These are phyloP conservation scores for Trichoderma pleuroti DNA, from an alignment of 2,329 filamentous ascomycete species.

Conservation along the genomic window DNA sequence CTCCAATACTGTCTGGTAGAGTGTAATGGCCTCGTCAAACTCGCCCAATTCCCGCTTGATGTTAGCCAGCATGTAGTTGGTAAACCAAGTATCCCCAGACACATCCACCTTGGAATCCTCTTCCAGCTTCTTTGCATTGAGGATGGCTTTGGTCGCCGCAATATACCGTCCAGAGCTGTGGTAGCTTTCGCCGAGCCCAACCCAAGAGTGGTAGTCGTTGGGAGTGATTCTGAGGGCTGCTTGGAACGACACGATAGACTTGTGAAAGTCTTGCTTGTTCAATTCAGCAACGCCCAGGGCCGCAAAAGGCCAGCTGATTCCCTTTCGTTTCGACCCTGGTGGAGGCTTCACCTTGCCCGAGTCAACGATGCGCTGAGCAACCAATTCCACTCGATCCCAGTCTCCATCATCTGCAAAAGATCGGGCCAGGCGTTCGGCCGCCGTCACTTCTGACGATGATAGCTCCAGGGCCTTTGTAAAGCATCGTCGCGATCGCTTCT, in stretches of 20 bases:
- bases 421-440: slow-evolving; percentile 80
- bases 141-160: slow-evolving; percentile 87
- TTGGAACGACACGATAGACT: slow-evolving; percentile 89
- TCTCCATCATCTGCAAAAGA: slow-evolving; percentile 87
- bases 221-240: slow-evolving; percentile 80
- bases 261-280: slow-evolving; percentile 86
- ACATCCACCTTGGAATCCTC: slow-evolving; percentile 49
- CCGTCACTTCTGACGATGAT: slow-evolving; percentile 78
- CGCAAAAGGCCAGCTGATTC: slow-evolving; percentile 93
- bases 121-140: slow-evolving; percentile 77
- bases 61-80: slow-evolving; percentile 94
- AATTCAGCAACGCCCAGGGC: slow-evolving; percentile 91
- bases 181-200: slow-evolving; percentile 96
- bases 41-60: slow-evolving; percentile 90
- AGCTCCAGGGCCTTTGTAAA: slow-evolving; percentile 96
- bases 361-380: slow-evolving; percentile 85
- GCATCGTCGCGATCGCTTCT: slow-evolving; percentile 79
- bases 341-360: slow-evolving; percentile 90
- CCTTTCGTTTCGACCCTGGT: slow-evolving; percentile 88
- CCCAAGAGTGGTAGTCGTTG: slow-evolving; percentile 90
- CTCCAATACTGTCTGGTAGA: slow-evolving; percentile 71
- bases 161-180: slow-evolving; percentile 90
- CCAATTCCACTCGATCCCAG: slow-evolving; percentile 93
- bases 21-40: slow-evolving; percentile 73
- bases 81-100: slow-evolving; percentile 80